phyloP scores from a whole-genome alignment of 1,139 yeast genomes.

The Entelexis paramagnoliae region DNA sequence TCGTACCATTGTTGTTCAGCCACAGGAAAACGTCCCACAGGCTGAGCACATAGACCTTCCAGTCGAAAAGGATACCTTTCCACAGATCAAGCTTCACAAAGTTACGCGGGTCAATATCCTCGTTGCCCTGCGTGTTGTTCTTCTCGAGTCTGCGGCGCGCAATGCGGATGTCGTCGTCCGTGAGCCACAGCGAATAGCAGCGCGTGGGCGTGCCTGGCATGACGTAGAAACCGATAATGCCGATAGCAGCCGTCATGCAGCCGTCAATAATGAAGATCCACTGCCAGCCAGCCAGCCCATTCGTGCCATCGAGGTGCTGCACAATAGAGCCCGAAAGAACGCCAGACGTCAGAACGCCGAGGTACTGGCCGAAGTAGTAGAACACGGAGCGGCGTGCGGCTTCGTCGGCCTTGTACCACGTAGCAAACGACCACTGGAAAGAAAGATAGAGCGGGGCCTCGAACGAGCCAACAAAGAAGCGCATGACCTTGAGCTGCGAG shows the following conservation, averaged over 20 bases:
- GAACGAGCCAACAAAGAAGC: constrained; percentile 51
- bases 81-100: constrained; percentile 31
- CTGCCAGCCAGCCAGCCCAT: constrained; percentile 51
- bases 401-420: constrained; percentile 22
- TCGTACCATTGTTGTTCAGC: constrained; percentile 45
- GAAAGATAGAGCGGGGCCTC: constrained; percentile 32
- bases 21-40: constrained; percentile 50
- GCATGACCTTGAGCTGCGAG: constrained; percentile 42
- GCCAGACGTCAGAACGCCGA: constrained; percentile 49
- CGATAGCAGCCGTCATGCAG: constrained; percentile 47
- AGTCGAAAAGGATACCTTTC: constrained; percentile 39
- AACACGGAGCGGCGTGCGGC: constrained; percentile 21
- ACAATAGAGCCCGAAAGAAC: constrained; percentile 47
- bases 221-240: constrained; percentile 47
- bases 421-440: constrained; percentile 27
- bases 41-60: constrained; percentile 41
- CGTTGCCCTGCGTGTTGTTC: constrained; percentile 19
- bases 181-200: constrained; percentile 42
- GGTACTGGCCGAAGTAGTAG: constrained; percentile 30
- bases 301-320: constrained; percentile 38
- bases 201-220: constrained; percentile 59
- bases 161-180: constrained; percentile 54
- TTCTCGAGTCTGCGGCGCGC: constrained; percentile 48
- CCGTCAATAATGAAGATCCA: constrained; percentile 65
- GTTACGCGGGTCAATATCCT: constrained; percentile 14